A percentile compares a stretch with the other conserved stretches of the same genome.
phyloP scores from a whole-genome alignment of 169 alveolate genomes.

The Plasmodium cynomolgi region DNA sequence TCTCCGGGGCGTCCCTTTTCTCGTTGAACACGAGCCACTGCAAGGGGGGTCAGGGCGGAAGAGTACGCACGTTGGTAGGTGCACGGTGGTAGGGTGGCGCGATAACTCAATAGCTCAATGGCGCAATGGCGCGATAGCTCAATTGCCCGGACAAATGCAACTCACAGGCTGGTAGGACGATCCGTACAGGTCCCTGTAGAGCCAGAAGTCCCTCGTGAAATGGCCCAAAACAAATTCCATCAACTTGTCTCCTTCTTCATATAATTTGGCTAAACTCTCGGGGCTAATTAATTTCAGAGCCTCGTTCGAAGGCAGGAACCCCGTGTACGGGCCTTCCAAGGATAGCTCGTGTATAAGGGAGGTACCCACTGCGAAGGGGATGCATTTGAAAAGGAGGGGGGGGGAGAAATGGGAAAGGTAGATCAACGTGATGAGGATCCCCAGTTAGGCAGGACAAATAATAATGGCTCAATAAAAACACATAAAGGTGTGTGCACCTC shows the following conservation, averaged over 20 bases:
- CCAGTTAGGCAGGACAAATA: neutral
- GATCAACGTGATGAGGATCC: neutral
- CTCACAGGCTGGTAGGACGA: conserved; percentile 83
- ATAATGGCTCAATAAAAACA: neutral
- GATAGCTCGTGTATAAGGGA: conserved; percentile 83
- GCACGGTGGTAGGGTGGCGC: neutral
- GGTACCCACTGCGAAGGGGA: conserved; percentile 71
- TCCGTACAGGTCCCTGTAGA: conserved; percentile 84
- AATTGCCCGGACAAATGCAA: neutral
- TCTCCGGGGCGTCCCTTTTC: conserved; percentile 81
- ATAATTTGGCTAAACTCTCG: conserved; percentile 58
- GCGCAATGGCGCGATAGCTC: no score
- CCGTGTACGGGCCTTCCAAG: conserved; percentile 86
- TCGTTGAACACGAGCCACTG: conserved; percentile 82
- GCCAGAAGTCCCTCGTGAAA: conserved; percentile 80
- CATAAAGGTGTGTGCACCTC: neutral
- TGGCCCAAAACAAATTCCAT: conserved; percentile 81
- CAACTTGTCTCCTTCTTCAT: conserved; percentile 60
- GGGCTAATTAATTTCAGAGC: conserved; percentile 72
- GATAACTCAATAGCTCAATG: no score
- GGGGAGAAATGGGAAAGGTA: neutral
- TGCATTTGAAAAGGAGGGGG: neutral
- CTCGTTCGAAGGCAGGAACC: conserved; percentile 82
- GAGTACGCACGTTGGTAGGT: no score
- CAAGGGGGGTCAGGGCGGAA: neutral